Percentiles rank a stretch among this genome's conserved stretches.
Conservation (phyloP, 129 eudicot species). For the Silybum marianum region DNA sequence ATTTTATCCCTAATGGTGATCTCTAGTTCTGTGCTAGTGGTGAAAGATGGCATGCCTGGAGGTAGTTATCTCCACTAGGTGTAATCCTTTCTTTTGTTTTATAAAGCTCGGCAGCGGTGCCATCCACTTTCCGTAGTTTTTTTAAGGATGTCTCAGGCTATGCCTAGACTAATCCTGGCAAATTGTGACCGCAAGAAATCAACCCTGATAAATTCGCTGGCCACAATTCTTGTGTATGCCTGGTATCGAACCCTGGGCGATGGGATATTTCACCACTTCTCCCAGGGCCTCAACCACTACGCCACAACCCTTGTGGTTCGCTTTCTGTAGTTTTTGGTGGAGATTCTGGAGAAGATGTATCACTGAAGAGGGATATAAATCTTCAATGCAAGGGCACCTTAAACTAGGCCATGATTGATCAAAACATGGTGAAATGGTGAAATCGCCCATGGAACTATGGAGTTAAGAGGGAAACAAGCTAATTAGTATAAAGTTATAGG, state of each 20-base stretch:
- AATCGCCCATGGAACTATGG: neutral
- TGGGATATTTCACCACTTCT: too few species aligned
- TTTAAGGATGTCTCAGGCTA: too few species aligned
- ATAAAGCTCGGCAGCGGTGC: neutral
- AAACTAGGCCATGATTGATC: neutral
- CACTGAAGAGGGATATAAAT: neutral
- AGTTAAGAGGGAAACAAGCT: neutral
- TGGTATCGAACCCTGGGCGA: too few species aligned
- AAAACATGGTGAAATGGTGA: neutral
- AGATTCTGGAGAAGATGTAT: neutral
- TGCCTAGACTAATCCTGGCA: too few species aligned
- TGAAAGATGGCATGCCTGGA: neutral
- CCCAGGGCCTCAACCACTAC: too few species aligned
- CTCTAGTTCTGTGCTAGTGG: neutral
- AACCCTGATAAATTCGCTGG: too few species aligned
- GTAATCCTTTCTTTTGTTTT: neutral
- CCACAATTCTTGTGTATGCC: too few species aligned
- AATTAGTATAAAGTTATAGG: neutral
- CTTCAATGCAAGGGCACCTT: neutral
- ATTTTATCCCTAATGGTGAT: neutral
- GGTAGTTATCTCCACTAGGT: neutral
- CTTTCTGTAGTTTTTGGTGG: neutral
- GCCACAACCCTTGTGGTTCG: neutral
- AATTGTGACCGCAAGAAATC: too few species aligned
- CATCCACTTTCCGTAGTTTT: neutral